These are phyloP conservation scores for Conringia planisiliqua DNA, from an alignment of 345 rosid genomes.

Conservation along the genomic window DNA sequence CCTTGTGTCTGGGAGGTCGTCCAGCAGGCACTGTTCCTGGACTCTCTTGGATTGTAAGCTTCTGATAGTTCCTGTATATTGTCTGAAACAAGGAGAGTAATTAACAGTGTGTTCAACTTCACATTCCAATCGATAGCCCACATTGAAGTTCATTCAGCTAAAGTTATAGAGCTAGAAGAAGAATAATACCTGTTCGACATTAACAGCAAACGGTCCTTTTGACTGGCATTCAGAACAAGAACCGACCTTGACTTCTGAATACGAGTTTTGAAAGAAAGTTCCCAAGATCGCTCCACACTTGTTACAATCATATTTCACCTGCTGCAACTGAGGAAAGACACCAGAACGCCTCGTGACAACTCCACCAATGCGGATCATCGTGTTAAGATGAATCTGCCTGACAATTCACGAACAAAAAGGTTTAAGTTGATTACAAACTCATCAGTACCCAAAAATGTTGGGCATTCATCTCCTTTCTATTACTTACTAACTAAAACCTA, in stretches of 20 bases:
- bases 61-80: slow-evolving; percentile 93
- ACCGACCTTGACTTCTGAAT: slow-evolving; percentile 97
- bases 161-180: neutral
- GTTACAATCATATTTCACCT: slow-evolving; percentile 95
- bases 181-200: slow-evolving; percentile 76
- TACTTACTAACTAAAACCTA: no score
- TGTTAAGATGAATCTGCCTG: slow-evolving; percentile 97
- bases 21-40: slow-evolving; percentile 99
- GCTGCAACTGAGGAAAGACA: slow-evolving; percentile 97
- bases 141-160: neutral
- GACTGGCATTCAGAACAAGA: slow-evolving; percentile 99
- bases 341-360: slow-evolving; percentile 98
- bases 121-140: neutral
- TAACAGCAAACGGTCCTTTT: slow-evolving; percentile 93
- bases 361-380: no score
- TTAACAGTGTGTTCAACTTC: neutral
- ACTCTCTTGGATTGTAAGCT: slow-evolving; percentile 95
- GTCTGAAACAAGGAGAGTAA: slow-evolving; percentile 54
- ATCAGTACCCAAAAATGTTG: neutral
- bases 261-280: slow-evolving; percentile 94
- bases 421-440: neutral
- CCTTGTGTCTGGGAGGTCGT: slow-evolving; percentile 97
- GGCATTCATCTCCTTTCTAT: no score
- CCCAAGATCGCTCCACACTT: slow-evolving; percentile 91
- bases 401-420: slow-evolving; percentile 5